Conservation (phyloP, 192 early-diverging fungal species). For the Phlyctochytrium planicorne region DNA sequence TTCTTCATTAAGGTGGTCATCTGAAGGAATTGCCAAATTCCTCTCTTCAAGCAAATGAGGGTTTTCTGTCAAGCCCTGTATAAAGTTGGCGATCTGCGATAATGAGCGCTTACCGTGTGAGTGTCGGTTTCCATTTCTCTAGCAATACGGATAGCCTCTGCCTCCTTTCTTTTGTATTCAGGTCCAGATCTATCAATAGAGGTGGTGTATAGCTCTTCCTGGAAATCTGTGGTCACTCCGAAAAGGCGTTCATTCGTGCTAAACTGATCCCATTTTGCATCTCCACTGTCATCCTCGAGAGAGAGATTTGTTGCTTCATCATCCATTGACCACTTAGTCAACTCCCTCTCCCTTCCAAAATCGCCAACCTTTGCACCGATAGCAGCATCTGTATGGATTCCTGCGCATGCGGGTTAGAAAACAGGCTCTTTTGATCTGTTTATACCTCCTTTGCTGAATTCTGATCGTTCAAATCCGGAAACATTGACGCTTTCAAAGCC, state of each 20-base stretch:
- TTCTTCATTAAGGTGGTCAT: constrained; percentile 81
- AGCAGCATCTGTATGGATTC: constrained; percentile 87
- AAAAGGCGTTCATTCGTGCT: constrained; percentile 88
- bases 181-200: constrained; percentile 79
- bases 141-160: constrained; percentile 82
- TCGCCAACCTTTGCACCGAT: constrained; percentile 70
- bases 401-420: constrained; percentile 25
- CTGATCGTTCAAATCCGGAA: too few relatives aligned
- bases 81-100: constrained; percentile 4
- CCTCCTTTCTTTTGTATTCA: constrained; percentile 84
- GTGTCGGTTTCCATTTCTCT: constrained; percentile 79
- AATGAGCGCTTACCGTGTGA: constrained; percentile 12
- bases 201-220: constrained; percentile 97
- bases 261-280: constrained; percentile 93
- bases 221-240: constrained; percentile 93
- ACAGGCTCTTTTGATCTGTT: too few relatives aligned
- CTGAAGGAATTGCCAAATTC: constrained; percentile 52
- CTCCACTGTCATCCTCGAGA: constrained; percentile 12
- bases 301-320: constrained; percentile 51
- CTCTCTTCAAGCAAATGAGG: constrained; percentile 92
- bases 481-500: too few relatives aligned
- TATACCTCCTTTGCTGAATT: too few relatives aligned
- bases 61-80: constrained; percentile 69
- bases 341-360: constrained; percentile 68
- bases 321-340: constrained; percentile 80